A percentile compares a stretch with the other conserved stretches of the same genome.
Conservation (phyloP, 2,329 filamentous ascomycete species). For the Tolypocladium sp. region DNA sequence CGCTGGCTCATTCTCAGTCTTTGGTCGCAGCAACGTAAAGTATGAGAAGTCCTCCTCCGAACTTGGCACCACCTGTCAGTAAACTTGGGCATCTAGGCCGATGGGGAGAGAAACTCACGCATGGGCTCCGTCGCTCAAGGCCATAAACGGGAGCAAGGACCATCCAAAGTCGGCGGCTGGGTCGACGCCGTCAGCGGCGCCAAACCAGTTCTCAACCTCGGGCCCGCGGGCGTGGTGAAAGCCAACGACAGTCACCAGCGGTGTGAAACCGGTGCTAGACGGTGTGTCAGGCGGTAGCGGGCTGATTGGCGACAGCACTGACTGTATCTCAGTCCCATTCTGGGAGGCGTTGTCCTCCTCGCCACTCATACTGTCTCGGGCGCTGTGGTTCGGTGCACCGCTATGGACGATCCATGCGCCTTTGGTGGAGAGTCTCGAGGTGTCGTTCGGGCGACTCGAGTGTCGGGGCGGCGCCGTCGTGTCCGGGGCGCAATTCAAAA, state of each 20-base stretch:
- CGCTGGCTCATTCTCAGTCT: constrained; percentile 42
- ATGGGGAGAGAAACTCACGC: constrained; percentile 48
- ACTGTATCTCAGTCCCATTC: constrained; percentile 15
- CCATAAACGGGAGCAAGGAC: constrained; percentile 91
- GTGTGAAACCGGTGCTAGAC: constrained; percentile 39
- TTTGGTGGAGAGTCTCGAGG: no score
- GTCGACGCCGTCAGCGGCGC: constrained; percentile 62
- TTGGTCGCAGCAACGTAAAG: constrained; percentile 75
- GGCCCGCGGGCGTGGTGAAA: constrained; percentile 83
- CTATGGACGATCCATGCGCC: background rate
- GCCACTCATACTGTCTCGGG: constrained; percentile 15
- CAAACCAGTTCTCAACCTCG: constrained; percentile 90
- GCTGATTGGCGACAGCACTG: constrained; percentile 21
- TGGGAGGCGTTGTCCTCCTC: constrained; percentile 14
- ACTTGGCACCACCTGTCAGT: constrained; percentile 31
- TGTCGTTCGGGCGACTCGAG: no score
- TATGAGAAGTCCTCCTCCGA: constrained; percentile 96
- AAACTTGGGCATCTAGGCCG: background rate
- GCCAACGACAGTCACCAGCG: constrained; percentile 71
- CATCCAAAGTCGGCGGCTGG: constrained; percentile 81
- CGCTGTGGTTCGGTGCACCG: background rate
- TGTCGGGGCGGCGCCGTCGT: background rate
- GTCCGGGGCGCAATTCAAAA: background rate
- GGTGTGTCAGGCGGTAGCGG: constrained; percentile 20
- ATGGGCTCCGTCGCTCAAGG: constrained; percentile 89